Evolutionary conservation across 805 yeast species (phyloP).

Genomic region (Monosporozyma servazzii): DNA sequence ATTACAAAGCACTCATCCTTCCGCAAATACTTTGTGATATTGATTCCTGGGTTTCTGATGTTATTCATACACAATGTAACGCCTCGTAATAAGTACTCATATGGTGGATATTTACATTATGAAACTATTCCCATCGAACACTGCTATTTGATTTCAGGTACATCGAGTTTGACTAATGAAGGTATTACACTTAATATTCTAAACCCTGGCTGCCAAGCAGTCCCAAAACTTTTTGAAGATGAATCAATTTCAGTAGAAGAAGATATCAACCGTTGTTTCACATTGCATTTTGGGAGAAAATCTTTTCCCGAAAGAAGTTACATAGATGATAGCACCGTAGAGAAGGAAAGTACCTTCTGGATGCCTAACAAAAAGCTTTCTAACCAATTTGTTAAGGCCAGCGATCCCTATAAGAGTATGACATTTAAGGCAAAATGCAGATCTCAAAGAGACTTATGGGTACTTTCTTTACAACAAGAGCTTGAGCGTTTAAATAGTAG

Average conservation of each 20-base stretch:
- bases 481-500: constrained; percentile 25
- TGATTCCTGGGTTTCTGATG: constrained; percentile 62
- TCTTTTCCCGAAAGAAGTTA: not conserved
- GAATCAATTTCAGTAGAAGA: constrained; percentile 82
- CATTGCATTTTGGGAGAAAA: constrained; percentile 62
- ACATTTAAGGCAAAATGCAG: constrained; percentile 76
- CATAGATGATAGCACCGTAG: not conserved
- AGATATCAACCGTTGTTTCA: constrained; percentile 66
- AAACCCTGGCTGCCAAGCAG: constrained; percentile 45
- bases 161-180: constrained; percentile 43
- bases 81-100: not conserved
- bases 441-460: constrained; percentile 82
- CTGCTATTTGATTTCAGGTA: constrained; percentile 72
- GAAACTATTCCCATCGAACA: constrained; percentile 49
- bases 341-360: constrained; percentile 23
- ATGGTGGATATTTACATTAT: not conserved
- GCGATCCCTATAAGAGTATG: constrained; percentile 57
- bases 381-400: constrained; percentile 35
- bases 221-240: constrained; percentile 69
- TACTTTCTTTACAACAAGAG: constrained; percentile 31
- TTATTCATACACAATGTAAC: constrained; percentile 35
- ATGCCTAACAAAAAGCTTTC: constrained; percentile 3
- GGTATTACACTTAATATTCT: constrained; percentile 38
- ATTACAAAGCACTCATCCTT: constrained; percentile 61
- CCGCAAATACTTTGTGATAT: constrained; percentile 47